Evolutionary conservation across 2,329 filamentous ascomycete genomes (phyloP), one percentile per base, ranked within the genome.

Genomic region (Biscogniauxia sp.): DNA sequence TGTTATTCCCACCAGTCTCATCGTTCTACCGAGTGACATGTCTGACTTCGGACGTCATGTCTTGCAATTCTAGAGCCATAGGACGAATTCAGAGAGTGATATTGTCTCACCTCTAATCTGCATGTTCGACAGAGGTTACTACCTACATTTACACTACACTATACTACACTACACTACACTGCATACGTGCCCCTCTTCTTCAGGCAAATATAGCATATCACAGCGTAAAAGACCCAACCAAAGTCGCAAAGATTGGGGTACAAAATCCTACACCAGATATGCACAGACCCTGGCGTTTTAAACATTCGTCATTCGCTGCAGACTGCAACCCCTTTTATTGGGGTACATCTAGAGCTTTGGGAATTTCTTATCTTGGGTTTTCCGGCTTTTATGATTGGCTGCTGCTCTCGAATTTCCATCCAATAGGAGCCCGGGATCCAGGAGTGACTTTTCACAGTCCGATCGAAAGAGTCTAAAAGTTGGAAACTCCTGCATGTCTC

Each of bases 401-500:
- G 6, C 4, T 53, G 9, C 9, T n/a, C 20, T 58, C n/a, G 50
- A 62, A 63, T 67, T 65, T 66, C 59, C 49, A 51, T 56, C 61
- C 64, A 68, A 70, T 65, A 23, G 49, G 50, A 61, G 37, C 49
- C 54, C 51, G 13, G 11, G 15, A 4, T 6, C 37, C 20, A 28
- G 50, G 41, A 54, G n/a, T 37, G 50, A 51, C 28, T 9, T 52
- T 6, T 37, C 7, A 20, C n/a, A 51, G 23, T 51, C n/a, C 37
- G n/a, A 60, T 53, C 54, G 57, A 55, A 51, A 20, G 41, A 50
- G 57, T 50, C 51, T 26, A 57, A 49, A 32, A 56, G 55, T 63
- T 57, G 51, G 59, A 56, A 57, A 56, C 60, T 63, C 59, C 66
- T 71, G 68, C 68, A 70, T 72, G 71, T 74, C 71, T 74, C 68